Evolutionary conservation across 2,329 filamentous ascomycete species (phyloP), one percentile per base, ranked within the genome.

Genomic region (Aspergillus bombycis): DNA sequence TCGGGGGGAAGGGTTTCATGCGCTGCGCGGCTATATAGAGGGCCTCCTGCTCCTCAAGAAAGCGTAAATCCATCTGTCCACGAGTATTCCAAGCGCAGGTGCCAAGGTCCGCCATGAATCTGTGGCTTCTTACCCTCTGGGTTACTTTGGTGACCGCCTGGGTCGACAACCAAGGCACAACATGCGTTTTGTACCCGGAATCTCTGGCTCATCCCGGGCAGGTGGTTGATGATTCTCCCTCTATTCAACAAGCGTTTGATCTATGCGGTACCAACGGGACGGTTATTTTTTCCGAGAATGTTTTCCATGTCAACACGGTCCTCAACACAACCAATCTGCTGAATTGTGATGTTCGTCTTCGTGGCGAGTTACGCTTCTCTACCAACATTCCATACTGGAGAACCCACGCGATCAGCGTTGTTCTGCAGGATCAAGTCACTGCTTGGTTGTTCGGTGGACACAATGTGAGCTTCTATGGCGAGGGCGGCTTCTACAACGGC

Each of bases 41-140:
- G 16, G 19, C 38, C 9, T 4, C 38, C 7, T 4, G 9, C 9
- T 16, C 38, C 19, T 9, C 1, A 1, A n/a, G 16, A 10, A 9
- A 0, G 2, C 7, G 8, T n/a, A 41, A 1, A 4, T 19, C 38
- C 19, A 0, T 19, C 8, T 41, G 36, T 16, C 16, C 2, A 1
- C 16, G 16, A 41, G 19, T 7, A n/a, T n/a, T 10, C 38, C 7
- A 8, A 1, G 16, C 19, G 1, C 19, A n/a, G 19, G 7, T 7
- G 3, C n/a, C 7, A 0, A 1, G n/a, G 8, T n/a, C 16, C 38
- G 3, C 19, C 16, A 41, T 41, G 38, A 41, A 41, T n/a, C 7
- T 41, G 38, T 41, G 38, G 38, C 16, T 41, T n/a, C 38, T 41
- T 41, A 41, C 38, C 16, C 38, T 41, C 38, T 41, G 38, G 38